A percentile compares a stretch with the other conserved stretches of the same genome.
These are phyloP conservation scores for Bauhinia variegata DNA, from an alignment of 306 rosid species.

Conservation along the genomic window DNA sequence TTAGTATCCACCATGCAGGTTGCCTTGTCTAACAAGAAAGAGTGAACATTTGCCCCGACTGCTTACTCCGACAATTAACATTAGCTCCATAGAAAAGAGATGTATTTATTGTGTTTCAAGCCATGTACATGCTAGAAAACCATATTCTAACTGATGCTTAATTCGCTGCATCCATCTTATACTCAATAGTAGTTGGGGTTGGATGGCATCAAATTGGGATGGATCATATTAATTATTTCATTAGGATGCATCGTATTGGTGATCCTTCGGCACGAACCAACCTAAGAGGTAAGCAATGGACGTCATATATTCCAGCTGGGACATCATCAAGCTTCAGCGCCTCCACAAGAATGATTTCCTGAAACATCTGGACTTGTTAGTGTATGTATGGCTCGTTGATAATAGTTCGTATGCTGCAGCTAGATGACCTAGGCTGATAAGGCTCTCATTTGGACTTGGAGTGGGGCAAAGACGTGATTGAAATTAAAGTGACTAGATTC, in stretches of 20 bases:
- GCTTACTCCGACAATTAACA: background rate
- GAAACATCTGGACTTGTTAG: conserved; percentile 7
- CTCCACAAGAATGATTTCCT: conserved; percentile 69
- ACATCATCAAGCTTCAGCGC: conserved; percentile 58
- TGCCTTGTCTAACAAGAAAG: no score
- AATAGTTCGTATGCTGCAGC: background rate
- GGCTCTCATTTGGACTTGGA: background rate
- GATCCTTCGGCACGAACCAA: conserved; percentile 62
- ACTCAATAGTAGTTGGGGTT: background rate
- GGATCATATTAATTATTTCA: conserved; percentile 41
- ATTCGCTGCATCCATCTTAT: conserved; percentile 20
- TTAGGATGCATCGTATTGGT: conserved; percentile 63
- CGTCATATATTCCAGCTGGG: conserved; percentile 46
- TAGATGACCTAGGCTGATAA: background rate
- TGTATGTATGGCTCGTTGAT: background rate
- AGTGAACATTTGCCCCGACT: no score
- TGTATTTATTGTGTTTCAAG: conserved; percentile 28
- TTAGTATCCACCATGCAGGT: no score
- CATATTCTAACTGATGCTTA: conserved; percentile 22
- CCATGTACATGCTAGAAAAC: conserved; percentile 7
- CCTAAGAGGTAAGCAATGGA: conserved; percentile 61
- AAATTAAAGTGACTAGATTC: no score
- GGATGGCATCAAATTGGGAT: no score
- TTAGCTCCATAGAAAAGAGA: background rate
- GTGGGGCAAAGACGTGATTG: no score